These are phyloP conservation scores for Aspergillus ostianus DNA, from an alignment of 495 filamentous ascomycete genomes.

Conservation along the genomic window DNA sequence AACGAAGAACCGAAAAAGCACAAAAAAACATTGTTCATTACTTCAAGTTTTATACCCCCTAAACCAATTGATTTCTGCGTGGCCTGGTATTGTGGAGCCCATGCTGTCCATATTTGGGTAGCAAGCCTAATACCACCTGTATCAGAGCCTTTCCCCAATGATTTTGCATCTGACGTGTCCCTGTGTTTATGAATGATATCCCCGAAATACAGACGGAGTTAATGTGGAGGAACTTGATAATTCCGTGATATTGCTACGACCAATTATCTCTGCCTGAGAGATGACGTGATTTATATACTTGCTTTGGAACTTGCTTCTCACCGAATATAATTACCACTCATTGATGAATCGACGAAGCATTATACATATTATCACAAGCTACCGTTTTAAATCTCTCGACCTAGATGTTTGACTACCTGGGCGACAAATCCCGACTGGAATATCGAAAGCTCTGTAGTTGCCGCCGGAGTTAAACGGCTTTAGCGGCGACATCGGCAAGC, in stretches of 20 bases:
- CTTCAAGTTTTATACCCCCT: constrained; percentile 28
- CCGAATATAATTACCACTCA: too few relatives aligned
- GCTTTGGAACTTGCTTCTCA: neutral
- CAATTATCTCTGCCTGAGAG: neutral
- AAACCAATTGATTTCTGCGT: constrained; percentile 19
- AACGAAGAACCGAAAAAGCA: neutral
- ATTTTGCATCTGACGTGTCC: constrained; percentile 7
- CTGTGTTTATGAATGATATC: constrained; percentile 19
- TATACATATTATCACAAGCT: too few relatives aligned
- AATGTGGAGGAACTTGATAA: constrained; percentile 20
- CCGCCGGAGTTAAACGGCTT: neutral
- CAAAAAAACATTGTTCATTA: constrained; percentile 10
- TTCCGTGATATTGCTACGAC: neutral
- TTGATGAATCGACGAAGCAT: too few relatives aligned
- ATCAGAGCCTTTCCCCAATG: constrained; percentile 3
- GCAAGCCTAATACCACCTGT: constrained; percentile 13
- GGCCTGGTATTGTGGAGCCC: constrained; percentile 11
- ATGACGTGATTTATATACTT: neutral
- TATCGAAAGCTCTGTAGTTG: neutral
- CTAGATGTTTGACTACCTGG: too few relatives aligned
- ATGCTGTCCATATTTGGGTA: neutral
- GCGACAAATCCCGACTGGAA: too few relatives aligned
- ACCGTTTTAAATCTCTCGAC: too few relatives aligned
- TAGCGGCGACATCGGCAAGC: neutral
- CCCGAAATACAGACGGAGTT: constrained; percentile 10